Base-by-base conservation (phyloP, 1,139 yeast species). In the Blastobotrys capitulatus region DNA sequence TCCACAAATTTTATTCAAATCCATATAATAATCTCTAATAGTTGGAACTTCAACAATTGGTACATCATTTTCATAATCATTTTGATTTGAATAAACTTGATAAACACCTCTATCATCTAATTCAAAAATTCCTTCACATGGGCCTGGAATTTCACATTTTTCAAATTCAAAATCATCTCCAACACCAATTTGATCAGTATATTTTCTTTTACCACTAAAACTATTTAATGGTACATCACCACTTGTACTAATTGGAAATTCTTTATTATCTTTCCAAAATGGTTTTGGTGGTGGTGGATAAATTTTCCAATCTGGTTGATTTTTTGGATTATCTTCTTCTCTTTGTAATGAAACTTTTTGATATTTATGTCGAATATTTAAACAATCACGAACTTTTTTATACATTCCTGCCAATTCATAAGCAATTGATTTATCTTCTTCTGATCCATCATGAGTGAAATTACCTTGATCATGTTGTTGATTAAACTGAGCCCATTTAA, bases 271-370 rank as follows among this genome's bases (percentile, higher is more conserved):
- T 60, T 86, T 85, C 78, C 95, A 92, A 26, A 94, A 82, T 1
- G 98, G 97, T 54, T 82, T 82, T 12, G 98, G 98, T 1, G 97
- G 97, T 10, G 85, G 82, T 0, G 99, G 99, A 63, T 90, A 90
- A 46, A 94, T 82, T 15, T 65, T 64, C 97, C 98, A 94, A 27
- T 62, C 66, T 2, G 67, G 65, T 41, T 67, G 70, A 65, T 92
- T 90, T 64, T 89, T 89, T 1, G 98, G 98, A 65, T 94, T 92
- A 56, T 80, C 83, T 42, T 69, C 66, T 44, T 84, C 87, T 44
- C 80, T 72, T 69, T 94, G 99, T 48, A 80, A 60, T 0, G 97
- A 88, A 6, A 78, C 60, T 1, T 69, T 63, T 67, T 86, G 84
- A 64, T 90, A 94, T 64, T 83, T 85, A 59, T 79, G 82, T 64